Base-by-base conservation (phyloP, 2,329 filamentous ascomycete species). In the Sporothrix brunneoviolacea region DNA sequence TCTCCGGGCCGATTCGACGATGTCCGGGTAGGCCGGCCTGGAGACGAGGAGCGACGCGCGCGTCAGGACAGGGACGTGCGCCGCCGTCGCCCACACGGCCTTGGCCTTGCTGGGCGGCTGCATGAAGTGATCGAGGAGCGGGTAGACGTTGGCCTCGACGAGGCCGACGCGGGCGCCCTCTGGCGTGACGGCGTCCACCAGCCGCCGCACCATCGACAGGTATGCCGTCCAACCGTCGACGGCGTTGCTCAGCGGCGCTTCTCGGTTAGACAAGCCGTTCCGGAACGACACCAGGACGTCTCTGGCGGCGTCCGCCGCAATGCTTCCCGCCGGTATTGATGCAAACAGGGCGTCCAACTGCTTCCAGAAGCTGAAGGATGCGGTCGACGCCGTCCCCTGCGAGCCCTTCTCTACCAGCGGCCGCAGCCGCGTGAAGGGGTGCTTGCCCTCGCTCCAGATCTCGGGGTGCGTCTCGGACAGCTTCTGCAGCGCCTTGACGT, bases 351-450 rank as follows among this genome's bases (percentile, higher is more conserved):
- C 70, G 35, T 76, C 72, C 28, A 95, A 64, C 15, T 77, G 79
- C 22, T 74, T 67, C 93, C 93, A 98, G 62, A 84, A 95, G 9
- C 75, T 77, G 4, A 75, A 68, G 0, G 80, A 9, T 1, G 41
- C 6, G 1, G 53, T 39, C 0, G 45, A 16, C 4, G 49, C 72
- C 3, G 86, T 85, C n/a, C 82, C 80, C 61, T 96, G 88, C 0
- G 91, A 95, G 3, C 93, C 91, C 59, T 83, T 87, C 55, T 86
- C 83, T 7, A 97, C 71, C 58, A 94, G 93, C 8, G 81, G 72
- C 44, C 79, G 77, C 4, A 98, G 66, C 19, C 84, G 69, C 4
- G 70, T 69, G 2, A 78, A 57, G 0, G 79, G 72, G 1, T 76
- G 68, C 56, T 80, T 78, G 1, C 22, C 50, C n/a, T 77, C 72